Conservation (phyloP, 1,284 basidiomycete genomes). For the Ustilago crameri region DNA sequence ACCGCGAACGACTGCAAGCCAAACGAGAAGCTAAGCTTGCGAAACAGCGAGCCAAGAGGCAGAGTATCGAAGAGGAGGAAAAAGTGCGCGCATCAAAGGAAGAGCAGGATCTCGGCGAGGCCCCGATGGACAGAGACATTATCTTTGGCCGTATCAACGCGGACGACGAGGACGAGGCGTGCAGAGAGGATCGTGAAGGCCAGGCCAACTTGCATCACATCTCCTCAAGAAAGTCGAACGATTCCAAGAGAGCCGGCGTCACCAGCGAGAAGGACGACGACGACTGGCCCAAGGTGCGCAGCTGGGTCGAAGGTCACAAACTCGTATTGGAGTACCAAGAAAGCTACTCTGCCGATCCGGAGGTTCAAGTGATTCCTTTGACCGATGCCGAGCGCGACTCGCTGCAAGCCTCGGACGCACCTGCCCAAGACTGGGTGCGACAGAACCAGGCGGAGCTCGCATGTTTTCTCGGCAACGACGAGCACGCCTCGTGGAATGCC, state of each 20-base stretch:
- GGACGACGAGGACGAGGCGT: conserved; percentile 47
- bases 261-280: conserved; percentile 12
- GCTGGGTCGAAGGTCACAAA: conserved; percentile 65
- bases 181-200: conserved; percentile 37
- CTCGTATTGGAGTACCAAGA: conserved; percentile 63
- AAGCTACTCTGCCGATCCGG: conserved; percentile 49
- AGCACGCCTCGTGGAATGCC: conserved; percentile 45
- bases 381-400: conserved; percentile 49
- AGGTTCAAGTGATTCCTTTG: conserved; percentile 59
- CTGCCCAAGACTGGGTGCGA: conserved; percentile 55
- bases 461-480: conserved; percentile 40
- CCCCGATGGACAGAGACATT: conserved; percentile 53
- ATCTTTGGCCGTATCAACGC: conserved; percentile 31
- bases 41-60: conserved; percentile 15
- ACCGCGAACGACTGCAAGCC: conserved; percentile 35
- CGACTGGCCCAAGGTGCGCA: conserved; percentile 51
- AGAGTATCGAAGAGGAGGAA: conserved; percentile 20
- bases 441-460: conserved; percentile 51
- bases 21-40: conserved; percentile 24
- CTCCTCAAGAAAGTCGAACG: neutral
- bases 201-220: conserved; percentile 18
- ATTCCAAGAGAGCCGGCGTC: conserved; percentile 4
- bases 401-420: conserved; percentile 41
- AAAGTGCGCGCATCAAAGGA: conserved; percentile 22
- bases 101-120: conserved; percentile 53